Evolutionary conservation across 495 filamentous ascomycete genomes (phyloP), one percentile per base, ranked within the genome.

Genomic region (Cryomyces minteri): DNA sequence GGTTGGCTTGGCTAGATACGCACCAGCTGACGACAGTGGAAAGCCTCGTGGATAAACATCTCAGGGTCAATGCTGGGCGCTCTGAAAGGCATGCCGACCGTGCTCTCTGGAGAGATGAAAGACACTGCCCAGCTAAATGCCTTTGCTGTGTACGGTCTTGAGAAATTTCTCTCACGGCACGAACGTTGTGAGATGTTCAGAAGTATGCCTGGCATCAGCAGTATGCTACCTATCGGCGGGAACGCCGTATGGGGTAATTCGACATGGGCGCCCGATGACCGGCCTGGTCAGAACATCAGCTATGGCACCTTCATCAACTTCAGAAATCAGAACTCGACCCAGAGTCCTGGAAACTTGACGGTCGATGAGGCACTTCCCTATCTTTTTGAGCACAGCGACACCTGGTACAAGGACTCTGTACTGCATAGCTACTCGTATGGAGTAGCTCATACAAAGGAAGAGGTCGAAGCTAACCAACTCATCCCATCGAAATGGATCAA

Each of bases 21-120:
- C 18, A 25, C 18, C 18, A 25, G 18, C 18, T 25, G 18, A 25
- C 18, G 18, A 25, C 18, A 25, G 18, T 25, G 18, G 18, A 25
- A 25, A 25, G 18, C 18, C 18, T 25, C 18, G 18, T 96, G 92
- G 84, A 88, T 98, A 62, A 98, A 98, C 58, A 87, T 98, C 58
- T 88, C 82, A 49, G 90, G 90, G 12, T 96, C 86, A 59, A 94
- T 98, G 88, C 77, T 98, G 6, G 90, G 90, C 12, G 88, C 90
- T 2, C 70, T 85, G 44, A 98, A 98, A 68, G 87, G 85, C 40
- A 62, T 95, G 25, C 82, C 90, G 1, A 92, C 90, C 6, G 74
- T 96, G 5, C 71, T 96, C 0, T 94, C 86, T 0, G 90, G 90
- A 31, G 90, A 98, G 64, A 98, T 96, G 90, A 82, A 85, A 50